phyloP scores from a whole-genome alignment of 2,329 filamentous ascomycete species.

The Penicillium sp. region DNA sequence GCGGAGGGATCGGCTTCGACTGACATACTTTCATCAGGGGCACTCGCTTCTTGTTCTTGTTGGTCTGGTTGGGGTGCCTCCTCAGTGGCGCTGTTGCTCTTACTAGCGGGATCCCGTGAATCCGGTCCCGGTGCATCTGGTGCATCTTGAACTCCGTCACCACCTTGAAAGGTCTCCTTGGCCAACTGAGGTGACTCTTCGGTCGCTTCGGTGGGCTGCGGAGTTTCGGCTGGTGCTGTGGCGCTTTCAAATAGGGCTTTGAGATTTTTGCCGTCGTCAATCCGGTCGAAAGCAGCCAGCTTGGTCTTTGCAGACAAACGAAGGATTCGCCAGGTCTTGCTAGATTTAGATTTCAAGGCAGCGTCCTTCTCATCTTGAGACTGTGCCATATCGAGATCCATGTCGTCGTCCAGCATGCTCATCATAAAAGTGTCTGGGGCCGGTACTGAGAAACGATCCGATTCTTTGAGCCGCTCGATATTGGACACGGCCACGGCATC shows the following conservation, averaged over 20 bases:
- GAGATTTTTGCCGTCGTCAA: slow-evolving; percentile 78
- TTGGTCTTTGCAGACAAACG: slow-evolving; percentile 76
- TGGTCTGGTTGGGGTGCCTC: not conserved
- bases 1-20: slow-evolving; percentile 10
- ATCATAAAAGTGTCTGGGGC: slow-evolving; percentile 71
- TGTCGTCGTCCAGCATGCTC: slow-evolving; percentile 76
- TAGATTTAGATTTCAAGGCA: slow-evolving; percentile 74
- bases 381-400: slow-evolving; percentile 83
- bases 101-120: slow-evolving; percentile 3
- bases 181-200: not conserved
- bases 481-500: slow-evolving; percentile 65
- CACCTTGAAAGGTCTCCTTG: not conserved
- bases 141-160: not conserved
- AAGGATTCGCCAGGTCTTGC: slow-evolving; percentile 88
- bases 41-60: slow-evolving; percentile 8
- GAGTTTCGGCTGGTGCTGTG: slow-evolving; percentile 17
- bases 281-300: slow-evolving; percentile 80
- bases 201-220: slow-evolving; percentile 11
- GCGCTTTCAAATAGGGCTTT: slow-evolving; percentile 52
- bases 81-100: slow-evolving; percentile 13
- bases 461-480: slow-evolving; percentile 71
- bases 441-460: slow-evolving; percentile 68
- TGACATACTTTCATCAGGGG: slow-evolving; percentile 4
- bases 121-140: not conserved
- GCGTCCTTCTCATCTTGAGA: slow-evolving; percentile 63